Evolutionary conservation across 805 yeast genomes (phyloP).

Genomic region (Candida tammaniensis): DNA sequence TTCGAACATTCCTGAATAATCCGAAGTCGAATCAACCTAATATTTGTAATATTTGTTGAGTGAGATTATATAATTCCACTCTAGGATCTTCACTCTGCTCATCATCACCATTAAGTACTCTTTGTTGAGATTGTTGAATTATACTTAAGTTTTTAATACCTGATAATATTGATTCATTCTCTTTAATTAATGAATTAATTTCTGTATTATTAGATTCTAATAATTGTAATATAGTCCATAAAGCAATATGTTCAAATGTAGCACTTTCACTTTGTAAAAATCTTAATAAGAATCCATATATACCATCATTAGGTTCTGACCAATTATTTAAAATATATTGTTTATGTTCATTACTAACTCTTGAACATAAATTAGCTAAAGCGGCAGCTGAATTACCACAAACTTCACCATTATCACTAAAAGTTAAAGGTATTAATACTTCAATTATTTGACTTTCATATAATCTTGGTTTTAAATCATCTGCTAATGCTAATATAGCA

Average conservation of each 20-base stretch:
- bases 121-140: constrained; percentile 32
- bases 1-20: no score
- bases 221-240: constrained; percentile 93
- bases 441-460: constrained; percentile 81
- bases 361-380: constrained; percentile 88
- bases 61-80: constrained; percentile 60
- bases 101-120: constrained; percentile 19
- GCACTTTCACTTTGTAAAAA: constrained; percentile 83
- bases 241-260: constrained; percentile 95
- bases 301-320: constrained; percentile 79
- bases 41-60: constrained; percentile 63
- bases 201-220: constrained; percentile 80
- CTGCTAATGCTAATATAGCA: constrained; percentile 95
- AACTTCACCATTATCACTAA: constrained; percentile 85
- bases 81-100: constrained; percentile 60
- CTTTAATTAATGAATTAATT: constrained; percentile 53
- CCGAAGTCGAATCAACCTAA: constrained; percentile 33
- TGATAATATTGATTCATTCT: constrained; percentile 49
- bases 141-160: constrained; percentile 51
- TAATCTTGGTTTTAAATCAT: constrained; percentile 83
- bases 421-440: constrained; percentile 88
- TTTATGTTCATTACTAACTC: constrained; percentile 74
- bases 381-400: constrained; percentile 99
- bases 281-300: constrained; percentile 75
- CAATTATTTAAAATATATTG: constrained; percentile 72